Base-by-base conservation (phyloP, 2,329 filamentous ascomycete genomes). In the Calonectria pauciramosa region DNA sequence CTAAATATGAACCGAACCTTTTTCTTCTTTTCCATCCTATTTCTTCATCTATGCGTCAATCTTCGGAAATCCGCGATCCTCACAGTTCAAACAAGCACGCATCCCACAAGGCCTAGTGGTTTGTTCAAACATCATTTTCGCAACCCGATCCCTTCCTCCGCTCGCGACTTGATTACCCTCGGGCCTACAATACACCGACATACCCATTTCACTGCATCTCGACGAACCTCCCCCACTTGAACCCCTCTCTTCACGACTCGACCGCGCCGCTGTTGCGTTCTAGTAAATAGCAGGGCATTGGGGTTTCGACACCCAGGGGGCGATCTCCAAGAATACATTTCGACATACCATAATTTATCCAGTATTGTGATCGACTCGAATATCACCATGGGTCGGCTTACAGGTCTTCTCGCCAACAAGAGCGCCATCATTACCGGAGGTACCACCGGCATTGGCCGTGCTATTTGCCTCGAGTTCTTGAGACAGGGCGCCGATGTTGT, bases 371-470 rank as follows among this genome's bases (percentile, higher is more conserved):
- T 30, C 34, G 28, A 13, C 20, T 18, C 26, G 26, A 59, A 14
- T 14, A 52, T 69, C 60, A 73, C 47, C 23, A 54, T 60, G 51
- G 41, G 60, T 52, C 67, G 67, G 13, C 26, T 73, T 11, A 87
- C 88, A 28, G 82, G 83, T 78, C 89, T 97, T 79, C 91, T 97
- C 72, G 83, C 86, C 70, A 92, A 91, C 84, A 97, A 97, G 85
- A 93, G 93, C 16, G 95, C 95, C 85, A 94, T 95, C 83, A 95
- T 98, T 81, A 98, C 95, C 0, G 95, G 96, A 77, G 95, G 94
- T 72, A 93, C 94, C 4, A 97, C 95, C 1, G 95, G 95, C 70
- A 98, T 98, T 80, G 96, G 96, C 68, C 91, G 94, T 77, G 96
- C 95, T 79, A 97, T 98, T 76, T 93, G 94, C 52, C 90, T 98